Base-by-base conservation (phyloP, 2,329 filamentous ascomycete species). In the Trichoderma lentiforme region DNA sequence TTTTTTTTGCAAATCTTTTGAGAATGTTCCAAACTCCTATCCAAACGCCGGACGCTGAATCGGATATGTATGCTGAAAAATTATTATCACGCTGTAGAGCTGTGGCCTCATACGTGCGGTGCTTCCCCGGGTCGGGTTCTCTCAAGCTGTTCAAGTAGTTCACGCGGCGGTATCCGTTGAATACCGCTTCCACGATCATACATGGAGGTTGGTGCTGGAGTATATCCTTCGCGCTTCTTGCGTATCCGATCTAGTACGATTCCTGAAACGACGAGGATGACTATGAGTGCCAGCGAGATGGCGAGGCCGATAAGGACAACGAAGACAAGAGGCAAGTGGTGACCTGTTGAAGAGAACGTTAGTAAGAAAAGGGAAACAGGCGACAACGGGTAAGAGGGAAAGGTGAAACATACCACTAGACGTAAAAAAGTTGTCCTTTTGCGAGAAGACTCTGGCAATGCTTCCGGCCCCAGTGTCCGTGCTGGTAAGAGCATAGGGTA, bases 281-380 rank as follows among this genome's bases (percentile, higher is more conserved):
- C 91, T 77, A 93, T 93, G 73, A 95, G 83, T 32, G 86, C 92
- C 2, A 97, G 88, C 1, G 94, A 88, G 73, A 96, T 93, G 71
- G 90, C 93, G 43, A 97, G 88, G 24, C 89, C 90, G 74, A 97
- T 95, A 14, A 97, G 88, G 51, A 97, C 92, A 70, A 97, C 87
- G 74, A 93, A 92, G 61, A 92, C 93, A 58, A 93, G 83, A 12
- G 92, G 90, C 76, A 96, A 85, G 76, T 90, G 86, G 32, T 71
- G 43, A n/a, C 18, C 57, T 68, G 30, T 66, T 58, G 53, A 24
- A 21, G 11, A 8, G 14, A 7, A 14, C 0, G 36, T 68, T 60
- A 68, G 65, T 36, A 47, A 53, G 11, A 21, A 24, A 12, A 8
- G 39, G 3, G 11, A 24, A 18, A 26, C 1, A 21, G 21, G 21